phyloP scores from a whole-genome alignment of 805 yeast genomes.

The Sugiyamaella qingdaonensis region DNA sequence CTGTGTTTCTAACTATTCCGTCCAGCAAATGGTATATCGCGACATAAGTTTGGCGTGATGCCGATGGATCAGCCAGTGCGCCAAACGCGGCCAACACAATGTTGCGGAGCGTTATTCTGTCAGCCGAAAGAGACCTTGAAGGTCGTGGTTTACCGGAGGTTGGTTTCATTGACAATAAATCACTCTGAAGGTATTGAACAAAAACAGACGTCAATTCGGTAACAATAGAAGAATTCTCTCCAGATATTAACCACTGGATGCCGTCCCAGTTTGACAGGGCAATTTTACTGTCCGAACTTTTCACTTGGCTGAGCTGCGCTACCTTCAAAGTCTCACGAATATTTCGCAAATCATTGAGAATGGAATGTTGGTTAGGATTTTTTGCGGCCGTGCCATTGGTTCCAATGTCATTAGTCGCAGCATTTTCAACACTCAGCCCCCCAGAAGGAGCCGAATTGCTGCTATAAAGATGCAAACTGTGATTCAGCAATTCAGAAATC shows the following conservation, averaged over 20 bases:
- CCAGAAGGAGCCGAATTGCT: background rate
- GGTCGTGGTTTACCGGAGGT: background rate
- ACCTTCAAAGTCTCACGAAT: constrained; percentile 23
- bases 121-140: background rate
- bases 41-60: constrained; percentile 5
- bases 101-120: background rate
- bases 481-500: constrained; percentile 54
- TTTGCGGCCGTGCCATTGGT: background rate
- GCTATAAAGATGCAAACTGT: constrained; percentile 1
- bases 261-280: constrained; percentile 29
- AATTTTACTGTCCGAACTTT: constrained; percentile 12
- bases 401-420: background rate
- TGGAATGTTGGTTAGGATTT: background rate
- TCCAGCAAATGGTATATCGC: constrained; percentile 9
- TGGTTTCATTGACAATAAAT: background rate
- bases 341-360: constrained; percentile 24
- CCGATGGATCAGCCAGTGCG: background rate
- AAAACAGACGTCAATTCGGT: constrained; percentile 24
- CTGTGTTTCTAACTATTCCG: constrained; percentile 9
- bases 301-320: background rate
- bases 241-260: constrained; percentile 27
- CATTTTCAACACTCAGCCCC: background rate
- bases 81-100: background rate
- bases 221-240: constrained; percentile 22
- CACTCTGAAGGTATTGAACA: constrained; percentile 18